Percentiles rank a stretch among this genome's conserved stretches.
phyloP scores from a whole-genome alignment of 768 basidiomycete species.

The Termitomyces bulborhizus region DNA sequence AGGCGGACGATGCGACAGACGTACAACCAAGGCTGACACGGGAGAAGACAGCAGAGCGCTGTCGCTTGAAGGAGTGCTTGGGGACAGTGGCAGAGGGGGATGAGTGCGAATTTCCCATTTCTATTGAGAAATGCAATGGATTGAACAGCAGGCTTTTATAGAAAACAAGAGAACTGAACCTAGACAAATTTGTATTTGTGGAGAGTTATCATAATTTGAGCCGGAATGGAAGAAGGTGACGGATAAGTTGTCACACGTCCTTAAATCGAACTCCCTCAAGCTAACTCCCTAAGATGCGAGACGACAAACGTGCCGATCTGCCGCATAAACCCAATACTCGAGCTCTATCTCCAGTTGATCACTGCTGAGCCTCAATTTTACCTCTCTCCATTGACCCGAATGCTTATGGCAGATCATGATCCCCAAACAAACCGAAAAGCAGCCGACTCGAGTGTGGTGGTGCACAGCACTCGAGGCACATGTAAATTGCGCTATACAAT shows the following conservation, averaged over 20 bases:
- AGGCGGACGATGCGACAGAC: constrained; percentile 26
- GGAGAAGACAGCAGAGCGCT: constrained; percentile 31
- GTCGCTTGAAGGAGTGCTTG: constrained; percentile 20
- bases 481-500: not conserved
- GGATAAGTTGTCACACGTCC: constrained; percentile 15
- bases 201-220: constrained; percentile 8
- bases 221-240: constrained; percentile 8
- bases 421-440: constrained; percentile 9
- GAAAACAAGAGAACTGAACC: constrained; percentile 1
- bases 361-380: not conserved
- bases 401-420: too few relatives aligned
- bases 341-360: not conserved
- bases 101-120: constrained; percentile 29
- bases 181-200: constrained; percentile 11
- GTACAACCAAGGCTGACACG: constrained; percentile 34
- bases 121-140: not conserved
- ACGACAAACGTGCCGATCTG: constrained; percentile 8
- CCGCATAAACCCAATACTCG: constrained; percentile 8
- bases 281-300: not conserved
- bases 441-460: not conserved
- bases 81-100: constrained; percentile 4
- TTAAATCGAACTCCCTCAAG: constrained; percentile 8
- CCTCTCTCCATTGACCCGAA: not conserved
- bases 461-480: not conserved
- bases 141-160: constrained; percentile 8